Evolutionary conservation across 495 filamentous ascomycete genomes (phyloP).

Genomic region (Penicillium diatomitis): DNA sequence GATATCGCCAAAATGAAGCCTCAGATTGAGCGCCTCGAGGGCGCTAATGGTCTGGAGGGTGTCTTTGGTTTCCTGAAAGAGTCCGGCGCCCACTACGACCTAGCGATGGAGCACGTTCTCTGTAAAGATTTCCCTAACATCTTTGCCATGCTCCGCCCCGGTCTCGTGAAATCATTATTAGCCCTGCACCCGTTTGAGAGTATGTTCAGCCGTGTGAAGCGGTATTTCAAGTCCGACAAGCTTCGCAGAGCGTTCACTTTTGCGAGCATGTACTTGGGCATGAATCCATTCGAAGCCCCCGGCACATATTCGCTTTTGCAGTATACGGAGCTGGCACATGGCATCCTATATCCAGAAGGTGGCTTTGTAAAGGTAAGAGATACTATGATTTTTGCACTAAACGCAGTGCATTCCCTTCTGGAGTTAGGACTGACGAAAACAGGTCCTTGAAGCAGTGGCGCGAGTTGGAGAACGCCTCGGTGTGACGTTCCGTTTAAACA

Average conservation of each 20-base stretch:
- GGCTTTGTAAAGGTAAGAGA: conserved; percentile 44
- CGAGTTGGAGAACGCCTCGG: conserved; percentile 45
- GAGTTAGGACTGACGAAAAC: background rate
- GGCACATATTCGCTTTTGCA: conserved; percentile 63
- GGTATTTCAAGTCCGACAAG: conserved; percentile 58
- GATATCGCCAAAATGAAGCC: conserved; percentile 54
- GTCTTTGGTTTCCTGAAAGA: conserved; percentile 55
- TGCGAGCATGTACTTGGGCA: conserved; percentile 71
- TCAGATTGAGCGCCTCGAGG: conserved; percentile 60
- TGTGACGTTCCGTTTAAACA: conserved; percentile 47
- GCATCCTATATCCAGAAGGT: conserved; percentile 64
- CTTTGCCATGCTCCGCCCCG: conserved; percentile 39
- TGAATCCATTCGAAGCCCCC: conserved; percentile 64
- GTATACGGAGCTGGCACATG: conserved; percentile 63
- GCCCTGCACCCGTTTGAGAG: conserved; percentile 55
- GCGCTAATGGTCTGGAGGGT: conserved; percentile 51
- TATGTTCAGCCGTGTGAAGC: conserved; percentile 48
- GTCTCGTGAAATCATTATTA: conserved; percentile 44
- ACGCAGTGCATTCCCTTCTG: background rate
- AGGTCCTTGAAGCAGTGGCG: conserved; percentile 47
- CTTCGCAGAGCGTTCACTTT: conserved; percentile 61
- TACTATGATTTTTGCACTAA: background rate
- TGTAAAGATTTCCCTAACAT: conserved; percentile 51
- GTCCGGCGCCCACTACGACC: conserved; percentile 55
- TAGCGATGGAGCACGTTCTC: conserved; percentile 51